Evolutionary conservation across 1,284 basidiomycete genomes (phyloP), one percentile per base, ranked within the genome.

Genomic region (Golubevia sp.): DNA sequence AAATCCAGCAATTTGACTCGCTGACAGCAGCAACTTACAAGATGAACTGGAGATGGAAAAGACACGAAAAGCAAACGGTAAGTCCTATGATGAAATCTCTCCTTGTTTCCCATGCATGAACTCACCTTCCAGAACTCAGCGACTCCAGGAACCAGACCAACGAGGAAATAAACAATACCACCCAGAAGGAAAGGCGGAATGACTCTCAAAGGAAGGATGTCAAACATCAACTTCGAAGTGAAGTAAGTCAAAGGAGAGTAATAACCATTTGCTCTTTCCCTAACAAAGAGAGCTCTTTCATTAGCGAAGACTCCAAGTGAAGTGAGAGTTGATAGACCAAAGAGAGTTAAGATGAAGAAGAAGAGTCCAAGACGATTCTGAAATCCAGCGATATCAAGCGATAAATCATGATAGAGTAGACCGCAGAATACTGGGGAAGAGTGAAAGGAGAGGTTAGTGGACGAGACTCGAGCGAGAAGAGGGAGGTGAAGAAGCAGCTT

Each of bases 161-260:
- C 93, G 5, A 97, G 88, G 7, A 92, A 86, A 79, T 99, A 99
- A 3, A 97, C 91, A 76, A 98, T 97, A 8, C 92, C 92, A 25
- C 95, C 95, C 68, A 96, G 94, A 71, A 98, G 88, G 72, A 98
- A 89, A 0, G 96, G 94, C 8, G 96, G 96, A 8, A 98, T 91
- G 20, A 99, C 89, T 20, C 96, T 90, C 21, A 99, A 87, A 0
- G 96, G 96, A 6, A 98, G 86, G 67, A 97, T 94, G 83, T 99
- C 96, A 84, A 98, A 98, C 15, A 99, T 44, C 67, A 88, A 91
- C 88, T 97, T 98, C 65, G 94, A 93, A 0, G 92, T 87, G 85
- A 99, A 98, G 86, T 98, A 99, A 2, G 94, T 95, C 77, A 94
- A 90, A 0, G 96, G 91, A 0, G 92, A 91, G 83, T 99, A 98